Evolutionary conservation across 2,329 filamentous ascomycete species (phyloP).

Genomic region (Phaeophleospora eucalypticola): DNA sequence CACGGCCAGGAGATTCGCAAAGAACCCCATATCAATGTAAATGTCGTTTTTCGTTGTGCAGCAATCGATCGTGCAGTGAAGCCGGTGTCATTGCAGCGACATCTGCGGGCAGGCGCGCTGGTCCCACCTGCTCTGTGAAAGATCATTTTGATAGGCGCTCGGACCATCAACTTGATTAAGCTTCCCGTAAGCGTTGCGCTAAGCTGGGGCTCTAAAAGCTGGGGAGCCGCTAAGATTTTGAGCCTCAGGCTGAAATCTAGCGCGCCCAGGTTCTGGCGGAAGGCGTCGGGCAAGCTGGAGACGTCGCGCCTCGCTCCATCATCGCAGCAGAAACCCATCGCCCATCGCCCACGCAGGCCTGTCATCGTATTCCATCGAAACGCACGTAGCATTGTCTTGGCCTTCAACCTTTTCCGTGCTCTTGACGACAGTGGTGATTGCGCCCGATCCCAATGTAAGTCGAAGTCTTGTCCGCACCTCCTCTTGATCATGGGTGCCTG

Average conservation of each 20-base stretch:
- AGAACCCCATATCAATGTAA: slow-evolving; percentile 4
- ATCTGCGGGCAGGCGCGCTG: background rate
- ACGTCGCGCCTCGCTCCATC: background rate
- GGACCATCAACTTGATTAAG: no score
- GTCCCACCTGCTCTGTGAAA: background rate
- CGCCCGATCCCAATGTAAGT: no score
- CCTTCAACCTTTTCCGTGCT: no score
- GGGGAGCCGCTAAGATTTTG: background rate
- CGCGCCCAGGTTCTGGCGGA: background rate
- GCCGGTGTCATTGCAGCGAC: background rate
- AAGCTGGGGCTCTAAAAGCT: no score
- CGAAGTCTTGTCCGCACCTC: no score
- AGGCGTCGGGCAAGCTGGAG: background rate
- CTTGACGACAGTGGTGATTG: no score
- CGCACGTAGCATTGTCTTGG: no score
- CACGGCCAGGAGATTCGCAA: background rate
- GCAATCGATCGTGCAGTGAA: background rate
- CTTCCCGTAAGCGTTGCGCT: no score
- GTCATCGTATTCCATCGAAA: no score
- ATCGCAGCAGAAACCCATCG: background rate
- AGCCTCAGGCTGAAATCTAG: background rate
- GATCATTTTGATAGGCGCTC: background rate
- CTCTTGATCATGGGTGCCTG: no score
- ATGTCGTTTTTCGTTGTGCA: background rate
- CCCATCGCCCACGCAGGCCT: background rate